phyloP scores from a whole-genome alignment of 306 rosid species.

The Lupinus albus region DNA sequence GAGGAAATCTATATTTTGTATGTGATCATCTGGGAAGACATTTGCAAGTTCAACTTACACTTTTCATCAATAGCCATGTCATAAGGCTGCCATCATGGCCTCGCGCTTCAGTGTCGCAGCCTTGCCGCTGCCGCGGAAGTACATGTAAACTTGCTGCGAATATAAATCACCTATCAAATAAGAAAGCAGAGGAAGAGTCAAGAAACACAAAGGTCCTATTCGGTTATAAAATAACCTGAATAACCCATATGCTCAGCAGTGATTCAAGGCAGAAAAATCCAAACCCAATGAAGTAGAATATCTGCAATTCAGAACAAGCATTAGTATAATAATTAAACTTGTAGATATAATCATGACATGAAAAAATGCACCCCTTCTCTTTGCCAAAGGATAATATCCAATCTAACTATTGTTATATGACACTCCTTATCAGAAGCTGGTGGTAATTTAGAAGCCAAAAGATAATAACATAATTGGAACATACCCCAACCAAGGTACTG shows the following conservation, averaged over 20 bases:
- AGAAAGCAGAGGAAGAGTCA: constrained; percentile 8
- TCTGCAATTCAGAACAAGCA: constrained; percentile 50
- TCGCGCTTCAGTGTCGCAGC: constrained; percentile 69
- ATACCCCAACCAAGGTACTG: constrained; percentile 65
- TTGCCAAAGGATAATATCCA: background rate
- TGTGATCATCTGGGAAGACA: background rate
- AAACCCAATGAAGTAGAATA: constrained; percentile 78
- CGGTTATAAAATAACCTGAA: constrained; percentile 63
- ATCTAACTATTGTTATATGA: background rate
- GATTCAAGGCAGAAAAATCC: constrained; percentile 67
- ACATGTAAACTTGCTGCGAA: constrained; percentile 91
- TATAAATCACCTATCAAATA: constrained; percentile 30
- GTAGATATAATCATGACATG: background rate
- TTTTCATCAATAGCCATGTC: constrained; percentile 17
- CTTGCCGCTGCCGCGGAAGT: constrained; percentile 93
- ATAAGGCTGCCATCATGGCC: constrained; percentile 85
- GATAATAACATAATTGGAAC: constrained; percentile 35
- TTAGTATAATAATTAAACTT: constrained; percentile 21
- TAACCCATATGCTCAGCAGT: constrained; percentile 79
- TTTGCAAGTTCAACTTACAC: constrained; percentile 29
- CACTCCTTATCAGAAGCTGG: constrained; percentile 1
- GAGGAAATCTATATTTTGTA: background rate
- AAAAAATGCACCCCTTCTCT: background rate
- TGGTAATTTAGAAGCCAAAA: constrained; percentile 22
- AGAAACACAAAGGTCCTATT: constrained; percentile 1